Base-by-base conservation (phyloP, 306 rosid genomes). In the Lotus japonicus region DNA sequence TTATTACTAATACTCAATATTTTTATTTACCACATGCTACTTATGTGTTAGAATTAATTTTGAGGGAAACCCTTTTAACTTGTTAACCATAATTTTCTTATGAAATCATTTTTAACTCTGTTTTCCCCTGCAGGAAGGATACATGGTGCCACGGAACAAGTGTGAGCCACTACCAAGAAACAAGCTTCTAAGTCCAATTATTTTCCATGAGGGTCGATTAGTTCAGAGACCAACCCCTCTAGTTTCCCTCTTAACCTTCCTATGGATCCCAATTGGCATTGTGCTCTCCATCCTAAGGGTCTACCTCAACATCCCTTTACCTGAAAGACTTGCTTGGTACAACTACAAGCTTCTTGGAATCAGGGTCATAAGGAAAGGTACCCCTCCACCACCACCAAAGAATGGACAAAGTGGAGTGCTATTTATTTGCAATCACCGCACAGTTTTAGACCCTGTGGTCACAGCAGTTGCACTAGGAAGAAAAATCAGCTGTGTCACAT, bases 191-290 rank as follows among this genome's bases (percentile, higher is more conserved):
- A 88, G 95, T 56, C 95, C 92, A n/a, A 52, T 90, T 11, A 90
- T 94, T 45, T 94, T 90, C 28, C 98, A 94, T 31, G 98, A 94
- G 14, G 98, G 98, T 11, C 80, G 98, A 12, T 74, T 94, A 1
- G 96, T 84, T 5, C 96, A 86, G 14, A 85, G 90, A 45, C 98
- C 98, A 12, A 94, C 97, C 5, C 96, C 97, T 23, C 58, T 88
- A 7, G 74, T 73, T 17, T 77, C 92, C 21, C 90, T 90, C 3
- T 60, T 94, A 41, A 85, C 86, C 51, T 90, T 86, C 58, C 46
- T 90, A 51, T 94, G 98, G 98, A 72, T 94, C 36, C 98, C 97
- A 9, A 86, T 94, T 38, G 92, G 96, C 0, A 67, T 86, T 0
- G 68, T 86, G 1, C 89, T 94, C 42, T 82, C 97, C 11, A 75